Evolutionary conservation across 2,329 filamentous ascomycete genomes (phyloP), one percentile per base, ranked within the genome.

Genomic region (Aureobasidium leucospermi): DNA sequence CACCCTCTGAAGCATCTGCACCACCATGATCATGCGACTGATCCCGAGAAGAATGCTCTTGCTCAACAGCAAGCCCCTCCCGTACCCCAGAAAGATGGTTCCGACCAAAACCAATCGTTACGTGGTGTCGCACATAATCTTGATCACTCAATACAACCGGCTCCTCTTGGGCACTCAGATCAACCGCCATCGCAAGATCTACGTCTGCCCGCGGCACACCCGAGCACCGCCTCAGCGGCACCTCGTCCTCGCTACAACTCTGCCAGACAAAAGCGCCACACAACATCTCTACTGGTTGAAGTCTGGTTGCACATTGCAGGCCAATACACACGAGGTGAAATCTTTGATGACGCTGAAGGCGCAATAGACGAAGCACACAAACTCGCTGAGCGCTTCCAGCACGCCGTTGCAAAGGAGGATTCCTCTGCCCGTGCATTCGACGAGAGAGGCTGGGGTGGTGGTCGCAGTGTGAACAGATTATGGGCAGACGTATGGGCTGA

Each of bases 291-390:
- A 10, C 73, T 99, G 15, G 78, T 91, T 19, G 87, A 87, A 64
- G 85, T 96, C 34, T 99, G 94, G 94, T 79, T 96, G 8, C 87
- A 94, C 69, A 90, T 96, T 62, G 88, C 90, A 2, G 88, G 88
- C 0, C 86, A 97, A 64, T 99, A 97, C 70, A 84, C 90, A 31
- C 84, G 90, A 57, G 90, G 93, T 7, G 83, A 82, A 8, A 85
- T 95, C 76, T 84, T 85, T 59, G 87, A 92, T 19, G 93, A 97
- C 70, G 85, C 89, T 11, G 84, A 83, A 65, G 89, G 86, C 56
- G 90, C 93, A 6, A 83, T 92, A 31, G 81, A 85, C 10, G 94
- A 97, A 76, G 94, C 93, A 1, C 80, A 85, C 61, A 89, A 88
- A 68, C 80, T 96, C 38, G 85, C 90, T 1, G 80, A 87, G 64